A percentile compares a stretch with the other conserved stretches of the same genome.
These are phyloP conservation scores for Pichia sp. DNA, from an alignment of 1,139 yeast genomes.

Conservation along the genomic window DNA sequence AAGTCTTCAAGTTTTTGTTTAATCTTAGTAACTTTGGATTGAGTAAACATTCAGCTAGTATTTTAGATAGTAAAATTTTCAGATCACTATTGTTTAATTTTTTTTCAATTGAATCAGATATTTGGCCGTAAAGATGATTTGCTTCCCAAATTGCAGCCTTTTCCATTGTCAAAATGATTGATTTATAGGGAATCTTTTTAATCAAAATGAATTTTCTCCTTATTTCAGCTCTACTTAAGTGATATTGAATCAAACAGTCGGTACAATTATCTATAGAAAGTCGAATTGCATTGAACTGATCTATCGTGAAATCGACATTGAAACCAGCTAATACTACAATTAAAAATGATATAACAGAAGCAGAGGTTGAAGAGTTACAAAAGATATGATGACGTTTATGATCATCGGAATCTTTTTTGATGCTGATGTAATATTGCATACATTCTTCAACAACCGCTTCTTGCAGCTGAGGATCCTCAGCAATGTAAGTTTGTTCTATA, in stretches of 20 bases:
- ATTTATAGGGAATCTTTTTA: constrained; percentile 42
- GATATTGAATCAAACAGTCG: constrained; percentile 46
- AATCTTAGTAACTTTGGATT: constrained; percentile 46
- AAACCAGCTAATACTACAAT: constrained; percentile 16
- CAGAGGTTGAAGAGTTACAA: constrained; percentile 12
- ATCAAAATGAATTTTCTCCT: constrained; percentile 45
- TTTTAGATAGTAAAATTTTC: constrained; percentile 18
- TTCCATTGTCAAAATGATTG: constrained; percentile 45
- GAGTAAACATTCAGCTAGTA: constrained; percentile 41
- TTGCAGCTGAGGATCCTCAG: constrained; percentile 12
- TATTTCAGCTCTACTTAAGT: constrained; percentile 45
- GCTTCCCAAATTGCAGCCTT: constrained; percentile 52
- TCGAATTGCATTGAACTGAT: constrained; percentile 12
- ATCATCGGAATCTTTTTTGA: neutral
- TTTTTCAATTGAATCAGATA: constrained; percentile 24
- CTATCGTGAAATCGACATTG: constrained; percentile 13
- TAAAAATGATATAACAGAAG: constrained; percentile 12
- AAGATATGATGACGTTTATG: constrained; percentile 10
- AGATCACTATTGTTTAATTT: constrained; percentile 21
- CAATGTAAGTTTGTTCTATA: constrained; percentile 10
- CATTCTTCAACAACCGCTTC: constrained; percentile 15
- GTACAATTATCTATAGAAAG: constrained; percentile 40
- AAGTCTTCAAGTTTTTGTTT: constrained; percentile 27
- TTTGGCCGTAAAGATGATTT: constrained; percentile 25
- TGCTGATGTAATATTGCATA: constrained; percentile 11